A percentile compares a stretch with the other conserved stretches of the same genome.
Conservation (phyloP, 2,329 filamentous ascomycete species). For the Xylariaceae sp. region DNA sequence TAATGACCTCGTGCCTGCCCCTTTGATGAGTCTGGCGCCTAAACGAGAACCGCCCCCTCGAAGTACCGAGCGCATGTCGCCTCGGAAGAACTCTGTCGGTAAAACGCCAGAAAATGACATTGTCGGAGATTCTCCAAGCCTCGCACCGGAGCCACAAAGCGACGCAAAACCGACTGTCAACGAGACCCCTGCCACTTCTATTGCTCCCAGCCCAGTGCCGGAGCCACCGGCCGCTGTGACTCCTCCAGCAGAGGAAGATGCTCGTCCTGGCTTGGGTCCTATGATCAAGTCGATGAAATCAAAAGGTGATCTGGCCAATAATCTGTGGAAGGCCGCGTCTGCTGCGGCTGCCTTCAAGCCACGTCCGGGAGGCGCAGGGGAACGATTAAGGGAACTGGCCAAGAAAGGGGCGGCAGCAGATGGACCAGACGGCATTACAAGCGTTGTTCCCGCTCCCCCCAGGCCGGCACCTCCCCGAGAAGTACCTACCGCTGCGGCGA, state of each 20-base stretch:
- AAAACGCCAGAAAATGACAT: slow-evolving; percentile 29
- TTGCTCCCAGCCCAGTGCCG: slow-evolving; percentile 19
- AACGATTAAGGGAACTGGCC: slow-evolving; percentile 63
- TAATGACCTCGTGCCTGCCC: slow-evolving; percentile 53
- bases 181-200: slow-evolving; percentile 14
- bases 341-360: slow-evolving; percentile 76
- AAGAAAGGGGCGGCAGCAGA: slow-evolving; percentile 51
- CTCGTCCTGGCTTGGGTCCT: slow-evolving; percentile 74
- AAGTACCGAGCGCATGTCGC: slow-evolving; percentile 44
- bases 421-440: slow-evolving; percentile 83
- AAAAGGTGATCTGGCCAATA: slow-evolving; percentile 67
- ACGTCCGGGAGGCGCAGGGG: slow-evolving; percentile 78
- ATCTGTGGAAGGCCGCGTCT: slow-evolving; percentile 75
- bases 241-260: slow-evolving; percentile 30
- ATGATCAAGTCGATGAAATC: slow-evolving; percentile 84
- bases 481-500: slow-evolving; percentile 27
- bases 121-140: slow-evolving; percentile 30
- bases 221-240: slow-evolving; percentile 26
- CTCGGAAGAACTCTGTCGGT: slow-evolving; percentile 39
- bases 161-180: slow-evolving; percentile 11
- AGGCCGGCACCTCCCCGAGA: slow-evolving; percentile 38
- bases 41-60: slow-evolving; percentile 49
- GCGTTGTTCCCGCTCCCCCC: slow-evolving; percentile 77
- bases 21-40: slow-evolving; percentile 47
- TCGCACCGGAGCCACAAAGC: slow-evolving; percentile 11